Evolutionary conservation across 805 yeast species (phyloP).

Genomic region (Barnettozyma vustinii): DNA sequence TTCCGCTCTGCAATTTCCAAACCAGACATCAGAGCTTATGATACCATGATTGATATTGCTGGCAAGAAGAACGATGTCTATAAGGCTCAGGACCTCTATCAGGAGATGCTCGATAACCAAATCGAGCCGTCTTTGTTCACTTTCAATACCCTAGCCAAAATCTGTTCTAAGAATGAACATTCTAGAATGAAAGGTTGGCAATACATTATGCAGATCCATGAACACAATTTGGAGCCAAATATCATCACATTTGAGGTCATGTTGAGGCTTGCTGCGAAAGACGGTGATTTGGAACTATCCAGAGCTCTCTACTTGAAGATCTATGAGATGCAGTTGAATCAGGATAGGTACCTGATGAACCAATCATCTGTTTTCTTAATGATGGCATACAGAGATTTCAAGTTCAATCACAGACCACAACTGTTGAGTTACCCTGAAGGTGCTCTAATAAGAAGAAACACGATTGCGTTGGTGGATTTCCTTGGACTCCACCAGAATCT

Average conservation of each 20-base stretch:
- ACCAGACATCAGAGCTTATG: constrained; percentile 67
- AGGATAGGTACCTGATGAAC: neutral
- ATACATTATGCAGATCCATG: constrained; percentile 59
- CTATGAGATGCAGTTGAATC: constrained; percentile 28
- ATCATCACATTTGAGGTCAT: constrained; percentile 55
- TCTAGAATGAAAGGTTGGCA: constrained; percentile 67
- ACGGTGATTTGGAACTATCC: constrained; percentile 70
- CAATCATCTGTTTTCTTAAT: constrained; percentile 32
- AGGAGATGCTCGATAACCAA: constrained; percentile 49
- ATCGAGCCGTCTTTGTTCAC: constrained; percentile 39
- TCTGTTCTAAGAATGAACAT: constrained; percentile 51
- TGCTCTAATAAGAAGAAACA: constrained; percentile 38
- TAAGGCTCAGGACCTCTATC: constrained; percentile 67
- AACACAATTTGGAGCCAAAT: constrained; percentile 35
- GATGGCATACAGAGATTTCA: constrained; percentile 42
- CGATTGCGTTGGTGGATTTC: constrained; percentile 39
- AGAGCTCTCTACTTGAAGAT: constrained; percentile 59
- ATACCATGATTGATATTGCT: constrained; percentile 63
- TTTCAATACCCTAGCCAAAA: constrained; percentile 55
- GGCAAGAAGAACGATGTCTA: constrained; percentile 60
- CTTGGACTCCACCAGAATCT: constrained; percentile 21
- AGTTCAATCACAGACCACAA: constrained; percentile 28
- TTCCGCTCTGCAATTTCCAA: constrained; percentile 59
- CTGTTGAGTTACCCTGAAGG: constrained; percentile 42
- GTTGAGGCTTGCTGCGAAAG: constrained; percentile 70